A percentile compares a stretch with the other conserved stretches of the same genome.
phyloP scores from a whole-genome alignment of 768 basidiomycete species.

The Calocera cornea region DNA sequence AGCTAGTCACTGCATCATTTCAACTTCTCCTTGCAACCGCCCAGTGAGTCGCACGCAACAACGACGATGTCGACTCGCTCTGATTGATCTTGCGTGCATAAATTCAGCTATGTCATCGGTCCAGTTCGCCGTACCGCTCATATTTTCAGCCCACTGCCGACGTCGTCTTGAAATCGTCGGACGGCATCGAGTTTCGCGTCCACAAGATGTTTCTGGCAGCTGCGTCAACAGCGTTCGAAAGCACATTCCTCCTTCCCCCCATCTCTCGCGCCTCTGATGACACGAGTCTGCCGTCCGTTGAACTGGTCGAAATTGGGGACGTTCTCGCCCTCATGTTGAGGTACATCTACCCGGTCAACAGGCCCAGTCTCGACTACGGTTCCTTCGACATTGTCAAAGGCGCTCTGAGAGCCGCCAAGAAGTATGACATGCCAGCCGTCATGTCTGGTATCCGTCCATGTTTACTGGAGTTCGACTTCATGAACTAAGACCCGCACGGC shows the following conservation, averaged over 20 bases:
- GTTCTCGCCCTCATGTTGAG: not conserved
- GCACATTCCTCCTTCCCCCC: not conserved
- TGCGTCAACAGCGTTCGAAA: not conserved
- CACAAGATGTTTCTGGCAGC: not conserved
- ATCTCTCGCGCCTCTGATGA: not conserved
- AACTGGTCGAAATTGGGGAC: not conserved
- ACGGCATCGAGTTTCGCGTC: not conserved
- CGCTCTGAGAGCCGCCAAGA: not conserved
- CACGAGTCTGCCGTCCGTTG: not conserved
- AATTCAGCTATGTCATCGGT: not conserved
- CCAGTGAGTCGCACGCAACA: no score
- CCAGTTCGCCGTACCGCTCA: not conserved
- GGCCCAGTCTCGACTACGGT: not conserved
- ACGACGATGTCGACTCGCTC: no score
- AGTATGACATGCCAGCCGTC: not conserved
- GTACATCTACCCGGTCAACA: not conserved
- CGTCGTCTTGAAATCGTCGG: not conserved
- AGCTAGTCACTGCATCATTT: no score
- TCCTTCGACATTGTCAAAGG: not conserved
- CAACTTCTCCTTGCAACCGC: no score
- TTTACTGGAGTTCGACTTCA: not conserved
- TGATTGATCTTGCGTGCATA: no score
- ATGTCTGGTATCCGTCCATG: not conserved
- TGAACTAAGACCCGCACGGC: not conserved
- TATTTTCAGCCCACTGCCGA: not conserved